Evolutionary conservation across 202 grass and related monocot genomes (phyloP).

Genomic region (Bolboschoenoplectus hybrid): DNA sequence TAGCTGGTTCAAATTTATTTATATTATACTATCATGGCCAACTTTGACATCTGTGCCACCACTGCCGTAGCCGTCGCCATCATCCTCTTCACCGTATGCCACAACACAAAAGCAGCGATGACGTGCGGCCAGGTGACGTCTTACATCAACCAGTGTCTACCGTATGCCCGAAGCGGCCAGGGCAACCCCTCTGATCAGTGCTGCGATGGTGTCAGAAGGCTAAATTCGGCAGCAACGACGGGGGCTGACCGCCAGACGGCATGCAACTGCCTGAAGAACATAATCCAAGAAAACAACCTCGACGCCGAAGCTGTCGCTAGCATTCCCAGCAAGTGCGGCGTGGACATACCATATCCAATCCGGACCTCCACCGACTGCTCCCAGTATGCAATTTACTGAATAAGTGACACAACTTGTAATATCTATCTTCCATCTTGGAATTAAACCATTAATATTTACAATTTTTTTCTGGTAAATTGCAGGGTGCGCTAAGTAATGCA

Average conservation of each 20-base stretch:
- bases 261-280: slow-evolving; percentile 68
- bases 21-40: slow-evolving; percentile 23
- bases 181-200: neutral
- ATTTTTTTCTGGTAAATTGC: neutral
- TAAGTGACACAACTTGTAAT: too few species aligned
- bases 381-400: neutral
- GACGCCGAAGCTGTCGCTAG: slow-evolving; percentile 43
- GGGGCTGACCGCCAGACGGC: slow-evolving; percentile 46
- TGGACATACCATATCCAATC: slow-evolving; percentile 56
- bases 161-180: slow-evolving; percentile 46
- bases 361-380: slow-evolving; percentile 55
- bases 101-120: slow-evolving; percentile 42
- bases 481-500: slow-evolving; percentile 22
- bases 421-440: too few species aligned
- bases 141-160: slow-evolving; percentile 47
- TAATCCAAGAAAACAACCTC: slow-evolving; percentile 23
- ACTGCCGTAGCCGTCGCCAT: neutral
- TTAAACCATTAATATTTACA: neutral
- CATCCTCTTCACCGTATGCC: neutral
- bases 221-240: slow-evolving; percentile 10
- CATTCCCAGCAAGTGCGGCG: slow-evolving; percentile 59
- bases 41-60: neutral
- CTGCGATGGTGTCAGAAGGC: slow-evolving; percentile 53
- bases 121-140: slow-evolving; percentile 52
- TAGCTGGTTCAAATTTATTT: neutral